Conservation (phyloP, 2,329 filamentous ascomycete genomes). For the Ophiostoma sp. region DNA sequence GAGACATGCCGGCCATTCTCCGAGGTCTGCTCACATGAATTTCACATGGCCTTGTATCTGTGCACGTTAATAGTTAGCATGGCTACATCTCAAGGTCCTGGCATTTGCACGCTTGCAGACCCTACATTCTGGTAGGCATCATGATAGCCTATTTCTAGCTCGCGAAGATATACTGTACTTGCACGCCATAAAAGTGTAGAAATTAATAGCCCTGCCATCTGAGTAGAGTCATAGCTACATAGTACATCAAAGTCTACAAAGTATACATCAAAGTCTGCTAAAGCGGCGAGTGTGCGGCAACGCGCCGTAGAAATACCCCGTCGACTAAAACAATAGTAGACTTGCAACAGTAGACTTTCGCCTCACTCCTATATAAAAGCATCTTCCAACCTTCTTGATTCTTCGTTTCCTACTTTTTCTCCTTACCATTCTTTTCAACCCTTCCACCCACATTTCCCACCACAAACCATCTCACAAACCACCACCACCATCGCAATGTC, state of each 20-base stretch:
- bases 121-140: too few species aligned
- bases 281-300: not conserved
- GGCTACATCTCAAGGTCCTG: not conserved
- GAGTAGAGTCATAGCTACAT: not conserved
- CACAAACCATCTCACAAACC: not conserved
- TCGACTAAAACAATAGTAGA: not conserved
- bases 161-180: not conserved
- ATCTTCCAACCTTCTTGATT: not conserved
- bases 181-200: not conserved
- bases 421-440: not conserved
- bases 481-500: not conserved
- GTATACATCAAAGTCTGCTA: not conserved
- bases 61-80: not conserved
- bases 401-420: not conserved
- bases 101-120: not conserved
- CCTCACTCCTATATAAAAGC: not conserved
- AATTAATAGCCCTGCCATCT: not conserved
- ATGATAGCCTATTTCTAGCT: not conserved
- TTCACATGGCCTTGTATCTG: not conserved
- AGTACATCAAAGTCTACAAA: not conserved
- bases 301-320: not conserved
- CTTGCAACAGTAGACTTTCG: not conserved
- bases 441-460: not conserved
- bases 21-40: not conserved
- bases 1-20: not conserved